phyloP scores from a whole-genome alignment of 192 early-diverging fungal species.

The Backusella tuberculispora region DNA sequence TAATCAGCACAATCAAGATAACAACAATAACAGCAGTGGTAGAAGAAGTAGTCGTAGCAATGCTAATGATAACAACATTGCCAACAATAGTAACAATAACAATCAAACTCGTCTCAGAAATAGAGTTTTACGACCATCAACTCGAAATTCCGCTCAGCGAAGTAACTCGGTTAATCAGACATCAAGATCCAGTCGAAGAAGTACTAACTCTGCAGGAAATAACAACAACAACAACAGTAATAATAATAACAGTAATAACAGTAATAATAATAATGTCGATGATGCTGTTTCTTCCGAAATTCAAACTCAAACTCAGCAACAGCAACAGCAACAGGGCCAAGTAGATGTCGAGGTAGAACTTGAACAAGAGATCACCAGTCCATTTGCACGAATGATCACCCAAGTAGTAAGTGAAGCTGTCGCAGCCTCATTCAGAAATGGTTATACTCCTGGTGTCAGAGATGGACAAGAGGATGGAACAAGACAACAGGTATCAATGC shows the following conservation, averaged over 20 bases:
- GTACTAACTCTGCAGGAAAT: not conserved
- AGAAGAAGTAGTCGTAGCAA: not conserved
- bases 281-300: no score
- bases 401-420: slow-evolving; percentile 14
- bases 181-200: not conserved
- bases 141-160: not conserved
- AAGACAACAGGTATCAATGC: not conserved
- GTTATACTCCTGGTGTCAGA: not conserved
- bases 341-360: not conserved
- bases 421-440: not conserved
- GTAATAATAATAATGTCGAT: no score
- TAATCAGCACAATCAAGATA: not conserved
- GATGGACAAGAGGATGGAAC: not conserved
- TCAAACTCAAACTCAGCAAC: not conserved
- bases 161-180: not conserved
- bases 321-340: not conserved
- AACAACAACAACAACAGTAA: not conserved
- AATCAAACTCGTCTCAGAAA: not conserved
- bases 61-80: no score
- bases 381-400: slow-evolving; percentile 9
- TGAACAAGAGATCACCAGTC: not conserved
- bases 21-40: not conserved
- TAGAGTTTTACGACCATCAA: not conserved
- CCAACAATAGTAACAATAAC: not conserved
- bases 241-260: not conserved